Evolutionary conservation across 257 asterid species (phyloP).

Genomic region (Nicotiana paniculata): DNA sequence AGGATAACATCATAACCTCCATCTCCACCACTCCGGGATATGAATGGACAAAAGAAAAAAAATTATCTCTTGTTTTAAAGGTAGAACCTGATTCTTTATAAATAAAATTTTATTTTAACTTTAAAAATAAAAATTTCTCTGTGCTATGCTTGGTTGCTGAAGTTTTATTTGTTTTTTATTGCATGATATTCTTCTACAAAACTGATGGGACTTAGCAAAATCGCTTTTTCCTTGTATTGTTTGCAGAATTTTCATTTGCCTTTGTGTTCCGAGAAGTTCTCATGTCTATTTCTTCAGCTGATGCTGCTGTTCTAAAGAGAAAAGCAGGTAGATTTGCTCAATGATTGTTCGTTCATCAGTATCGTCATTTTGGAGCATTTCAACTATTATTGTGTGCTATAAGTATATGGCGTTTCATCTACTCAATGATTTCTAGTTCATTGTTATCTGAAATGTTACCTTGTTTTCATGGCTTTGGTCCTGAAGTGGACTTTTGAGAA

Average conservation of each 20-base stretch:
- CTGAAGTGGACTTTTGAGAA: not conserved
- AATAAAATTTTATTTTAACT: not conserved
- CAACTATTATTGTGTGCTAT: not conserved
- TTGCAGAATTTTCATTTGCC: slow-evolving; percentile 74
- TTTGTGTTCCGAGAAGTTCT: slow-evolving; percentile 87
- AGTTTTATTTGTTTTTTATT: not conserved
- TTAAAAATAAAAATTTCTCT: not conserved
- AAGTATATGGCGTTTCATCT: not conserved
- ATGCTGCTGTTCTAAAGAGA: slow-evolving; percentile 57
- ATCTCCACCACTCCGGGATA: not conserved
- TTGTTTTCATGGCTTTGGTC: not conserved
- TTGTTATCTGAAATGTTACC: not conserved
- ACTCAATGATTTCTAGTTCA: not conserved
- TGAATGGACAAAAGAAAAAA: not conserved
- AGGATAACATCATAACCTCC: not conserved
- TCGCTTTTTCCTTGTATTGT: slow-evolving; percentile 16
- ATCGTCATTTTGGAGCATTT: not conserved
- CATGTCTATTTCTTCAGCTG: slow-evolving; percentile 28
- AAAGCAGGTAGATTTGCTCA: slow-evolving; percentile 58
- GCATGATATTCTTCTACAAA: not conserved
- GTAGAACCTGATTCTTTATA: not conserved
- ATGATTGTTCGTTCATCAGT: not conserved
- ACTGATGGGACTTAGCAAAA: not conserved
- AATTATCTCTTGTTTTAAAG: not conserved
- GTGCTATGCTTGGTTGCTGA: not conserved